Evolutionary conservation across 106 monocot genomes (phyloP).

Genomic region (Agapanthus africanus): DNA sequence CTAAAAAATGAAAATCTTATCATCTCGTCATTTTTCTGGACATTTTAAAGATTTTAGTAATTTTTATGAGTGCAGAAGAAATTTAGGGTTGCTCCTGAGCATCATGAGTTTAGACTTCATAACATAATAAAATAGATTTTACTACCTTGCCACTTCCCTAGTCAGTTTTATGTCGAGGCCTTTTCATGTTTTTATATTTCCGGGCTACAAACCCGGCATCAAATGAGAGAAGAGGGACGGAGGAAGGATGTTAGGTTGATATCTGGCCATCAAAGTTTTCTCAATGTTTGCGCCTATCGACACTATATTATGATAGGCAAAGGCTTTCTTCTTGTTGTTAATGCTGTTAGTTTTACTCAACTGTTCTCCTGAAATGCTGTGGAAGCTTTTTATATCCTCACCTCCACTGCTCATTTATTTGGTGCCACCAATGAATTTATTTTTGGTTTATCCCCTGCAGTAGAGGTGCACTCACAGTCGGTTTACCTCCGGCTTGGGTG

Average conservation of each 20-base stretch:
- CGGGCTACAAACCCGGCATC: not conserved
- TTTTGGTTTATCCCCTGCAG: slow-evolving; percentile 31
- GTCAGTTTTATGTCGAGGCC: not conserved
- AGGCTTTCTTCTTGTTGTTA: not conserved
- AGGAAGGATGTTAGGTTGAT: too few species aligned
- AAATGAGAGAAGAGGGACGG: too few species aligned
- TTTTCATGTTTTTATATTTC: not conserved
- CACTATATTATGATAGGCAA: not conserved
- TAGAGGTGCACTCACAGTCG: slow-evolving; percentile 54
- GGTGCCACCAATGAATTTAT: not conserved
- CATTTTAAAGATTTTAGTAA: not conserved
- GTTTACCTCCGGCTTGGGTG: slow-evolving; percentile 96
- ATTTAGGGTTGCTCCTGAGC: not conserved
- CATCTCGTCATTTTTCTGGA: not conserved
- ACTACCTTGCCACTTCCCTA: not conserved
- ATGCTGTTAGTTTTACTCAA: too few species aligned
- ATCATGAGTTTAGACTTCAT: not conserved
- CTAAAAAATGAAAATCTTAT: not conserved
- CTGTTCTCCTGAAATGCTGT: too few species aligned
- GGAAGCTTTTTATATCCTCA: too few species aligned
- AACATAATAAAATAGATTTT: not conserved
- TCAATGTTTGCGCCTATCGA: too few species aligned
- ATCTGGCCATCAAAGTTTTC: too few species aligned
- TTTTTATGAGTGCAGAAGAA: not conserved
- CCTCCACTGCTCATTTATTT: not conserved